phyloP scores from a whole-genome alignment of 371 early-diverging fungal species.

The Mortierella sp. region DNA sequence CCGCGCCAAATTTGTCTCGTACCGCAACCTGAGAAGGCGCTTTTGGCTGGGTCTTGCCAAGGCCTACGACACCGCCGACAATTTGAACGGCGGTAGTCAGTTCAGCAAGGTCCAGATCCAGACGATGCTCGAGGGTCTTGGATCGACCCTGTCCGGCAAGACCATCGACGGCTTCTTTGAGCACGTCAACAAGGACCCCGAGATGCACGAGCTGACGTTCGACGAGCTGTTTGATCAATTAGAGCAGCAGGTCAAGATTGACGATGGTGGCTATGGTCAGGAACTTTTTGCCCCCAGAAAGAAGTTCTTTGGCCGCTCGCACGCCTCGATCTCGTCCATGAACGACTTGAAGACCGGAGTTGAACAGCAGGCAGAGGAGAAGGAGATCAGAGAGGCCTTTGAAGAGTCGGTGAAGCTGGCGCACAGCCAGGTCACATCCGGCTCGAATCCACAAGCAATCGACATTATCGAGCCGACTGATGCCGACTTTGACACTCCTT shows the following conservation, averaged over 20 bases:
- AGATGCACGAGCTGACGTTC: conserved; percentile 70
- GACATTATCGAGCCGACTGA: conserved; percentile 23
- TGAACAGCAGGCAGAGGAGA: conserved; percentile 16
- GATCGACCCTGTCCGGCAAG: conserved; percentile 76
- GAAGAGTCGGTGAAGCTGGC: conserved; percentile 28
- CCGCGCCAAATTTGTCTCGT: conserved; percentile 73
- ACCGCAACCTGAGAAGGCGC: conserved; percentile 71
- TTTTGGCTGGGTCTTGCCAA: conserved; percentile 79
- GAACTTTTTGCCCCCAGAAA: neutral
- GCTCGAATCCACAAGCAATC: conserved; percentile 11
- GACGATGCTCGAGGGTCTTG: conserved; percentile 83
- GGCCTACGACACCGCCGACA: conserved; percentile 63
- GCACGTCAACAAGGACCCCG: conserved; percentile 64
- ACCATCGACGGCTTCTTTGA: conserved; percentile 74
- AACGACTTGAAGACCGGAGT: conserved; percentile 10
- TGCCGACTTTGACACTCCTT: conserved; percentile 28
- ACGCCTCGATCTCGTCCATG: neutral
- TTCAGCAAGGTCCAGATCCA: conserved; percentile 70
- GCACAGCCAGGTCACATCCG: neutral
- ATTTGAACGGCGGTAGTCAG: conserved; percentile 16
- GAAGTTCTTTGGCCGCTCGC: conserved; percentile 17
- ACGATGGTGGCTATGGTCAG: conserved; percentile 16
- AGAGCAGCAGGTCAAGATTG: conserved; percentile 58
- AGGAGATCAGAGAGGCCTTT: conserved; percentile 24
- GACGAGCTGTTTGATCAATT: conserved; percentile 72